Percentiles rank a stretch among this genome's conserved stretches.
Conservation (phyloP, 2,329 filamentous ascomycete species). For the Helotiales sp. region DNA sequence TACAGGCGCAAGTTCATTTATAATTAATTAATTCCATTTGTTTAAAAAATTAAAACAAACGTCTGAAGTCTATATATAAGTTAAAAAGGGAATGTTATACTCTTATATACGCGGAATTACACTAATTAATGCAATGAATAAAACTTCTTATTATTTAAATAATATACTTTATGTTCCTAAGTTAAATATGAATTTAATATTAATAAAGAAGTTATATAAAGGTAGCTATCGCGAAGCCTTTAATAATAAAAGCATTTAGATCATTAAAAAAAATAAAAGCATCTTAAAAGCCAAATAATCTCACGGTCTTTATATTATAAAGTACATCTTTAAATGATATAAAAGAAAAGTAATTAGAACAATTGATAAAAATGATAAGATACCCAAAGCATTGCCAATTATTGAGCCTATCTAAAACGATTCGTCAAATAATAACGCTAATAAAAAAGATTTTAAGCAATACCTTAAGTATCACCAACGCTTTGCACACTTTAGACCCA, state of each 20-base stretch:
- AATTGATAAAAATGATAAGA: not conserved
- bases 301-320: not conserved
- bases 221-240: not conserved
- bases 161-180: no score
- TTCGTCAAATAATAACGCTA: not conserved
- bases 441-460: not conserved
- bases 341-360: not conserved
- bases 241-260: not conserved
- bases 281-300: not conserved
- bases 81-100: no score
- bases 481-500: not conserved
- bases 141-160: no score
- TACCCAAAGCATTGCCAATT: not conserved
- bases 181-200: no score
- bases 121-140: no score
- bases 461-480: not conserved
- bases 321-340: not conserved
- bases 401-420: not conserved
- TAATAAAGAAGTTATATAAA: no score
- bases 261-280: not conserved
- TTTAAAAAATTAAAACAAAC: no score
- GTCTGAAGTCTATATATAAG: no score
- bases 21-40: no score
- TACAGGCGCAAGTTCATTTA: no score
- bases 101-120: no score